Conservation (phyloP, 1,139 yeast species). For the Suhomyces coccinellae region DNA sequence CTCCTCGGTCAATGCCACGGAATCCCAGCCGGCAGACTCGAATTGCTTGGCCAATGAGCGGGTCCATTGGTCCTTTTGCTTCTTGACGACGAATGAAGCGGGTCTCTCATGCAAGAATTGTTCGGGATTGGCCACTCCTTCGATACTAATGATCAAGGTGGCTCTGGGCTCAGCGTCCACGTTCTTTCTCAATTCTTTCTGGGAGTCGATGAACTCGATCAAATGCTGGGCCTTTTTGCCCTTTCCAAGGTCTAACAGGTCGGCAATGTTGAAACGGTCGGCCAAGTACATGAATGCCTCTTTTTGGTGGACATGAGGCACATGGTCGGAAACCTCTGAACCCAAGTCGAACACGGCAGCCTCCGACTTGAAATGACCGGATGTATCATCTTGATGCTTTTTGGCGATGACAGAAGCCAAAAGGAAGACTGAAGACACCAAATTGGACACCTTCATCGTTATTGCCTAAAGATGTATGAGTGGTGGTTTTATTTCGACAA, state of each 20-base stretch:
- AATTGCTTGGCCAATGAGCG: conserved; percentile 22
- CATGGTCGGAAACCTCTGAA: conserved; percentile 8
- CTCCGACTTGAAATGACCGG: conserved; percentile 1
- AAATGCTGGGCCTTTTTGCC: conserved; percentile 23
- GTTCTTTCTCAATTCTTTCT: conserved; percentile 13
- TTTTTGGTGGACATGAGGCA: conserved; percentile 16
- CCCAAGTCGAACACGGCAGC: conserved; percentile 24
- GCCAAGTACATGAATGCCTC: conserved; percentile 36
- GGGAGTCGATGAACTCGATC: conserved; percentile 29
- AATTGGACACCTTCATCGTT: conserved; percentile 10
- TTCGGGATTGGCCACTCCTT: conserved; percentile 39
- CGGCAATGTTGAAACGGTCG: conserved; percentile 42
- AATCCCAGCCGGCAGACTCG: conserved; percentile 11
- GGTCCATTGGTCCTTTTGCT: conserved; percentile 17
- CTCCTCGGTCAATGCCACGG: conserved; percentile 34
- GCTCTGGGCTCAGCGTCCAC: conserved; percentile 20
- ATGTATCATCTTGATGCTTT: conserved; percentile 1
- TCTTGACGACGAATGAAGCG: conserved; percentile 24
- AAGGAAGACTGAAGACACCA: conserved; percentile 11
- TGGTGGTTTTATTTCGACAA: conserved; percentile 6
- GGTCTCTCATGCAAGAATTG: conserved; percentile 18
- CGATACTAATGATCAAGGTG: conserved; percentile 38
- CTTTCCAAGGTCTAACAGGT: conserved; percentile 33
- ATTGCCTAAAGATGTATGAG: background rate
- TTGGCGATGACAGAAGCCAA: conserved; percentile 6